Conservation (phyloP, 23 red algal species). For the Pyropia haitanensis region DNA sequence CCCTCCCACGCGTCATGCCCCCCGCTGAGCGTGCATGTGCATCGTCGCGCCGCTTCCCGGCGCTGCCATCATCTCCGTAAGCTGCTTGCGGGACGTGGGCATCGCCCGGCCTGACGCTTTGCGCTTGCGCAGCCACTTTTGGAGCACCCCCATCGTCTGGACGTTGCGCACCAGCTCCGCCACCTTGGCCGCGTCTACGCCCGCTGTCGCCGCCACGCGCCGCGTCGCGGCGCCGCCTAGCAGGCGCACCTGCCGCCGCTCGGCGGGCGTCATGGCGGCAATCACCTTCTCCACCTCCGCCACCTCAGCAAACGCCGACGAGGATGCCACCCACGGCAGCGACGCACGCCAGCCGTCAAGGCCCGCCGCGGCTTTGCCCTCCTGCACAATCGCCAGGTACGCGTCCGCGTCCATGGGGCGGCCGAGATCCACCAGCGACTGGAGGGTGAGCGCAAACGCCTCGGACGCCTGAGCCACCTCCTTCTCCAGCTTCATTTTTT, state of each 20-base stretch:
- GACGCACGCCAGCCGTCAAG: conserved; percentile 26
- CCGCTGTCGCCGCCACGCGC: conserved; percentile 14
- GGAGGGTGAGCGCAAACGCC: not conserved
- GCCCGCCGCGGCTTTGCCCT: conserved; percentile 40
- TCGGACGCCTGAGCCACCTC: no score
- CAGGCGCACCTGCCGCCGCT: conserved; percentile 16
- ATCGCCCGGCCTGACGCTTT: conserved; percentile 8
- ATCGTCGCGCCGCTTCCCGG: not conserved
- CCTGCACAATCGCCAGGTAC: conserved; percentile 32
- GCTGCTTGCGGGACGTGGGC: conserved; percentile 8
- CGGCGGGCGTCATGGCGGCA: conserved; percentile 12
- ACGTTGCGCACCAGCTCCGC: conserved; percentile 29
- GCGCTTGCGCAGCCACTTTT: conserved; percentile 46
- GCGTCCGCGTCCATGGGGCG: conserved; percentile 20
- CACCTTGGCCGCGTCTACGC: conserved; percentile 1
- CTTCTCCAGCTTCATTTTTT: no score
- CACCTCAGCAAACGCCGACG: conserved; percentile 38
- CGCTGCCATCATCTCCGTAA: conserved; percentile 33
- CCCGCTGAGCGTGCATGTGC: not conserved
- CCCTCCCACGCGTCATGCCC: no score
- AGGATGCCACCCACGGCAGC: conserved; percentile 55
- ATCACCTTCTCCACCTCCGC: conserved; percentile 44
- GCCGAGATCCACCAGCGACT: conserved; percentile 11
- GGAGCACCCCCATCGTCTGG: conserved; percentile 15
- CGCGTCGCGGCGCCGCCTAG: conserved; percentile 25